A percentile compares a stretch with the other conserved stretches of the same genome.
Conservation (phyloP, 2,329 filamentous ascomycete genomes). For the Coniochaeta sp. region DNA sequence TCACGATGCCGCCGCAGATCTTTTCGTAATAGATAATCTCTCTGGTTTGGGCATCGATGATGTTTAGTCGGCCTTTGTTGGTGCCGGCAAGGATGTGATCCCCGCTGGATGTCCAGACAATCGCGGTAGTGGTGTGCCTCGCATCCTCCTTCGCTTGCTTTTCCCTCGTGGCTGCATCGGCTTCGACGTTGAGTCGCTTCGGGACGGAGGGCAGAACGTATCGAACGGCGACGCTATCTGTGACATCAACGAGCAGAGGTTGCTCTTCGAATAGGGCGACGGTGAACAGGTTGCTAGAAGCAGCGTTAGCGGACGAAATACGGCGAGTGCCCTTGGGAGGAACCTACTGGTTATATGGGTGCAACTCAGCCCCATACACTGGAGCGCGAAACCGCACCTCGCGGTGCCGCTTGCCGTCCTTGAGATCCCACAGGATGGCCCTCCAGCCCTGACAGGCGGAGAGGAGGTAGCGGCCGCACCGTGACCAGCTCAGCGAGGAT, state of each 20-base stretch:
- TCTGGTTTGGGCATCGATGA: slow-evolving; percentile 76
- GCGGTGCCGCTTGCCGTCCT: slow-evolving; percentile 61
- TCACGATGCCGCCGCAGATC: slow-evolving; percentile 80
- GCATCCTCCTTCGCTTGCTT: slow-evolving; percentile 88
- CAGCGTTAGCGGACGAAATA: slow-evolving; percentile 13
- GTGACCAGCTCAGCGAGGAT: slow-evolving; percentile 91
- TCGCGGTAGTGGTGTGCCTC: slow-evolving; percentile 90
- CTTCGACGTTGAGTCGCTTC: slow-evolving; percentile 62
- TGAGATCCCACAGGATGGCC: slow-evolving; percentile 89
- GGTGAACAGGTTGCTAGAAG: slow-evolving; percentile 69
- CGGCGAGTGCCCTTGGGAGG: not conserved
- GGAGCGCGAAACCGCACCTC: slow-evolving; percentile 88
- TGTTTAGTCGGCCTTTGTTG: slow-evolving; percentile 92
- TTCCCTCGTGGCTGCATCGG: slow-evolving; percentile 63
- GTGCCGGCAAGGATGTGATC: slow-evolving; percentile 89
- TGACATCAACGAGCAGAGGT: slow-evolving; percentile 79
- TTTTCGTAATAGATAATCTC: slow-evolving; percentile 86
- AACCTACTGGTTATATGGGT: slow-evolving; percentile 78
- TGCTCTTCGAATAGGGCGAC: slow-evolving; percentile 92
- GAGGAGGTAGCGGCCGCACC: slow-evolving; percentile 82
- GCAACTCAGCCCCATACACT: slow-evolving; percentile 91
- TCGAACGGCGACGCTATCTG: slow-evolving; percentile 62
- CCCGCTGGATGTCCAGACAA: slow-evolving; percentile 78
- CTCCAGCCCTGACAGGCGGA: slow-evolving; percentile 96
- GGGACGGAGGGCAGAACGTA: slow-evolving; percentile 75